A percentile compares a stretch with the other conserved stretches of the same genome.
These are phyloP conservation scores for Mycena capillaripes DNA, from an alignment of 768 basidiomycete genomes.

Conservation along the genomic window DNA sequence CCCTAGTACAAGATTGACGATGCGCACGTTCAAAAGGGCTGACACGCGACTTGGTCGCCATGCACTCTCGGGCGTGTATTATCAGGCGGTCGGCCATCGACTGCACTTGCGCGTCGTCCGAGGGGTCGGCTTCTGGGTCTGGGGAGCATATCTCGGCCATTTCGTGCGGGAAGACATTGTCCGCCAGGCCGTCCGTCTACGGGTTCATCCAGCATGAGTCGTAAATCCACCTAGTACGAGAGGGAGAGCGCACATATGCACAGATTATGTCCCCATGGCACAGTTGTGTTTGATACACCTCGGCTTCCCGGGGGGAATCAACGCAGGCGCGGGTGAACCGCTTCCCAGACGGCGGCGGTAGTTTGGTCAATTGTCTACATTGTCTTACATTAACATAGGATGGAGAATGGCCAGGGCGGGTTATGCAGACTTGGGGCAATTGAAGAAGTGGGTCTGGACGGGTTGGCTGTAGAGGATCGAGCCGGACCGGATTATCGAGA, in stretches of 20 bases:
- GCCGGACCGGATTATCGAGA: conserved; percentile 62
- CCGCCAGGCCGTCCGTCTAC: conserved; percentile 36
- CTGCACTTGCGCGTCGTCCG: conserved; percentile 55
- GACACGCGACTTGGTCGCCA: conserved; percentile 60
- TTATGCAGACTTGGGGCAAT: conserved; percentile 35
- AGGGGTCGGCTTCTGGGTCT: conserved; percentile 47
- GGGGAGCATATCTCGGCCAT: conserved; percentile 37
- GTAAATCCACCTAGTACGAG: background rate
- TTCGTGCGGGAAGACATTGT: conserved; percentile 37
- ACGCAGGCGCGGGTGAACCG: conserved; percentile 35
- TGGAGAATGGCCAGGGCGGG: conserved; percentile 10
- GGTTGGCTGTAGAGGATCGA: conserved; percentile 53
- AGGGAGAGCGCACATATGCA: conserved; percentile 26
- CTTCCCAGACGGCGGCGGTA: conserved; percentile 40
- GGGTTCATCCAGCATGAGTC: background rate
- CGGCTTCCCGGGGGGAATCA: conserved; percentile 37
- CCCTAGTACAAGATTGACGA: background rate
- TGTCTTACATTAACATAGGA: conserved; percentile 20
- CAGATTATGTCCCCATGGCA: conserved; percentile 33
- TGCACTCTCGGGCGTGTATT: conserved; percentile 63
- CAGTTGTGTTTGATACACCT: conserved; percentile 30
- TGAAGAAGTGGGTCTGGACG: conserved; percentile 36
- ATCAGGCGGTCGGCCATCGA: conserved; percentile 68
- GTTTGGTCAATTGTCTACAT: conserved; percentile 36
- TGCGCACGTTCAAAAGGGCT: conserved; percentile 66